A percentile compares a stretch with the other conserved stretches of the same genome.
These are phyloP conservation scores for Picea glauca DNA, from an alignment of 75 land plant genomes.

Conservation along the genomic window DNA sequence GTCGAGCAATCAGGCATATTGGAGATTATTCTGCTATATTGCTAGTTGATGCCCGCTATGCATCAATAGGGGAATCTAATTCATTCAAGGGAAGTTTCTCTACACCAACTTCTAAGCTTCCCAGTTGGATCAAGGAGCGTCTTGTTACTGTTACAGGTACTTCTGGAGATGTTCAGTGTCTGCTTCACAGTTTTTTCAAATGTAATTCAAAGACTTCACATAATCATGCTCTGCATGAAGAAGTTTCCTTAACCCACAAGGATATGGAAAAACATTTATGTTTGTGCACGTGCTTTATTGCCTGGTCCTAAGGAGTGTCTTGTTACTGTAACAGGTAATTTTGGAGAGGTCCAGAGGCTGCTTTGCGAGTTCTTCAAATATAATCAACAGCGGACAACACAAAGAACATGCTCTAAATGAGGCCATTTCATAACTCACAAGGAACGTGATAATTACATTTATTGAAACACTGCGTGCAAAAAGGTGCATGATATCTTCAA, in stretches of 20 bases:
- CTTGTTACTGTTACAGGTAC: constrained; percentile 49
- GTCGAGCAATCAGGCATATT: constrained; percentile 92
- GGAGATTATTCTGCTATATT: constrained; percentile 91
- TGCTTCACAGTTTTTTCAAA: constrained; percentile 67
- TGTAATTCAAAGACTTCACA: neutral
- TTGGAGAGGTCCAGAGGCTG: constrained; percentile 85
- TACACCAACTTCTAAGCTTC: constrained; percentile 77
- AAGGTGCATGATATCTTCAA: neutral
- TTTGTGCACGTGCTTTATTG: neutral
- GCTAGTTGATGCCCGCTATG: constrained; percentile 79
- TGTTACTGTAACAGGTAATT: constrained; percentile 38
- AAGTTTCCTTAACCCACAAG: neutral
- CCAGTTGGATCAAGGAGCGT: constrained; percentile 83
- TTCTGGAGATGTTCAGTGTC: constrained; percentile 79
- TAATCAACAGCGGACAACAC: constrained; percentile 33
- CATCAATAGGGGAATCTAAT: constrained; percentile 19
- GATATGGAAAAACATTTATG: neutral
- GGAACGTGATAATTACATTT: neutral
- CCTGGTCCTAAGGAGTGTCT: constrained; percentile 1
- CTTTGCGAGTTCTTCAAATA: constrained; percentile 77
- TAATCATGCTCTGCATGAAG: neutral
- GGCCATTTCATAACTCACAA: neutral
- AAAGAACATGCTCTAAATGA: neutral
- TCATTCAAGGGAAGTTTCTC: constrained; percentile 34
- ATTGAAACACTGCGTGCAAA: neutral